Percentiles rank a stretch among this genome's conserved stretches.
These are phyloP conservation scores for Backusella macrospora DNA, from an alignment of 192 early-diverging fungal genomes.

Conservation along the genomic window DNA sequence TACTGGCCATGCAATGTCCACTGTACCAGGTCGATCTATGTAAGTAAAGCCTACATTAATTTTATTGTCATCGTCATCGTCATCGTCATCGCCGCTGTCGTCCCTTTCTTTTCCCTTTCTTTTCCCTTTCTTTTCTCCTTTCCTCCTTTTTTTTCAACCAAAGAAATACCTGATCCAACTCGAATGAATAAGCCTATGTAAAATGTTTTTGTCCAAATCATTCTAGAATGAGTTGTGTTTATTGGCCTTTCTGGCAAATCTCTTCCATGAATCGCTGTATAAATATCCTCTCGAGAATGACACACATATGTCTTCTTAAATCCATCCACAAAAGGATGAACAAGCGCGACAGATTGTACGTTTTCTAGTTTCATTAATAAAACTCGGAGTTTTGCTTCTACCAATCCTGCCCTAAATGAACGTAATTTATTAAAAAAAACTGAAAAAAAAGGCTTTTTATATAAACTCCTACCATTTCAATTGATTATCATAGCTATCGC, in stretches of 20 bases:
- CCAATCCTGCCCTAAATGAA: conserved; percentile 62
- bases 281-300: not conserved
- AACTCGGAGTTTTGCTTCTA: conserved; percentile 78
- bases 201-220: conserved; percentile 24
- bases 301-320: conserved; percentile 51
- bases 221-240: not conserved
- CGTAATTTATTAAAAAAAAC: not conserved
- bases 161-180: conserved; percentile 7
- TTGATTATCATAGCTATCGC: conserved; percentile 17
- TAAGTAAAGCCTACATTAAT: not conserved
- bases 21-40: conserved; percentile 9
- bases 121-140: not conserved
- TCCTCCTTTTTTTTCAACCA: not conserved
- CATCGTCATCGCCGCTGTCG: too few species aligned
- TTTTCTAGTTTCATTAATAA: conserved; percentile 68
- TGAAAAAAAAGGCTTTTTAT: not conserved
- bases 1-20: conserved; percentile 11
- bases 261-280: not conserved
- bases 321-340: conserved; percentile 78
- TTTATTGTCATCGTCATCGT: too few species aligned
- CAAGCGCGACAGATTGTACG: conserved; percentile 56
- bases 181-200: conserved; percentile 33
- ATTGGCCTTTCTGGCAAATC: not conserved
- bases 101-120: not conserved
- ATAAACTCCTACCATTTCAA: conserved; percentile 17